These are phyloP conservation scores for Tolypocladium endophyticum DNA, from an alignment of 2,329 filamentous ascomycete genomes.

Conservation along the genomic window DNA sequence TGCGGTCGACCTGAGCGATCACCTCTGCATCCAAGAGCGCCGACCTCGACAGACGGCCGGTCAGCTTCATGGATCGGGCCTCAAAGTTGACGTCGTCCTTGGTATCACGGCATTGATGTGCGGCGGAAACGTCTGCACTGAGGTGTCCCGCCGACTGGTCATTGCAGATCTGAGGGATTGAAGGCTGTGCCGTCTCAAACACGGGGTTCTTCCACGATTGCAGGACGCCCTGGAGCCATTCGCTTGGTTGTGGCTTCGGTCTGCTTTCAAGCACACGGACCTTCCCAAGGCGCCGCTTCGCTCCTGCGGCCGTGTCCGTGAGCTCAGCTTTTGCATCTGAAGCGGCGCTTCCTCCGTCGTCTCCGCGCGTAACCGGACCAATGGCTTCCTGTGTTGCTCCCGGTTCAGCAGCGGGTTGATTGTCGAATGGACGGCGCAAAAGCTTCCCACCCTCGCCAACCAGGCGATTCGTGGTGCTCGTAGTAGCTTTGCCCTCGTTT, in stretches of 20 bases:
- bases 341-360: not conserved
- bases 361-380: not conserved
- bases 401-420: constrained; percentile 7
- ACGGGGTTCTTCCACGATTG: constrained; percentile 65
- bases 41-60: constrained; percentile 48
- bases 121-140: not conserved
- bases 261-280: constrained; percentile 1
- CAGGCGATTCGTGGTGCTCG: constrained; percentile 11
- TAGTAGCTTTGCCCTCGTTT: not conserved
- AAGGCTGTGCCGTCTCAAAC: constrained; percentile 43
- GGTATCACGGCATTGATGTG: constrained; percentile 1
- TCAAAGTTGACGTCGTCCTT: constrained; percentile 16
- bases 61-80: constrained; percentile 14
- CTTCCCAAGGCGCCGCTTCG: not conserved
- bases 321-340: not conserved
- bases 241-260: constrained; percentile 11
- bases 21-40: constrained; percentile 51
- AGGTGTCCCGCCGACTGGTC: not conserved
- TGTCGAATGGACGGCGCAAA: constrained; percentile 33
- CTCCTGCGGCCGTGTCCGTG: not conserved
- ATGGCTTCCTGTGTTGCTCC: not conserved
- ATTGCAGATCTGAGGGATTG: constrained; percentile 31
- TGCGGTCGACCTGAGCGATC: constrained; percentile 75
- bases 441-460: constrained; percentile 30
- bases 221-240: constrained; percentile 53